Evolutionary conservation across 1,284 basidiomycete genomes (phyloP).

Genomic region (Cryptococcus wingfieldii): DNA sequence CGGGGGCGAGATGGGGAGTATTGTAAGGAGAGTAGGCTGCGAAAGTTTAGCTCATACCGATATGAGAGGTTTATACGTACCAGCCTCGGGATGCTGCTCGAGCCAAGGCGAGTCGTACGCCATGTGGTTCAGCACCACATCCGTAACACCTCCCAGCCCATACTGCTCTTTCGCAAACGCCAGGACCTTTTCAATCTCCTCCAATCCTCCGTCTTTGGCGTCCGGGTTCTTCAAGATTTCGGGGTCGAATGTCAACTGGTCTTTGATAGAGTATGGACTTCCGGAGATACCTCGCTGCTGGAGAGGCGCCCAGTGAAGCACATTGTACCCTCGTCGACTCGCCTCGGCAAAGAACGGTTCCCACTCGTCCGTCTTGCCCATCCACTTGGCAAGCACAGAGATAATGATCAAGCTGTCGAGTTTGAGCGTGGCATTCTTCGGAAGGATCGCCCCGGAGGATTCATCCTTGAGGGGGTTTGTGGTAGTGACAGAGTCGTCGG

Average conservation of each 20-base stretch:
- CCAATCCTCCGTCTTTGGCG: conserved; percentile 54
- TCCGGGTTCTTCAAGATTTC: conserved; percentile 59
- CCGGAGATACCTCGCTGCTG: conserved; percentile 82
- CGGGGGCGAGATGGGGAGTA: conserved; percentile 80
- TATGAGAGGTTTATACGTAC: conserved; percentile 48
- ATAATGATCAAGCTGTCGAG: conserved; percentile 80
- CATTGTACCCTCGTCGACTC: conserved; percentile 83
- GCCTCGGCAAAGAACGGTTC: conserved; percentile 72
- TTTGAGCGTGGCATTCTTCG: conserved; percentile 53
- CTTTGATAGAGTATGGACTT: conserved; percentile 85
- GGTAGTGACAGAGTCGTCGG: conserved; percentile 11
- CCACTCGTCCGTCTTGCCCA: conserved; percentile 78
- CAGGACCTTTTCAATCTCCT: conserved; percentile 56
- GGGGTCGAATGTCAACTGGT: conserved; percentile 76
- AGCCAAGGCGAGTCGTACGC: conserved; percentile 89
- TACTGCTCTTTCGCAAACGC: conserved; percentile 73
- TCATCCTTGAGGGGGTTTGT: conserved; percentile 51
- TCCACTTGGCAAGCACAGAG: conserved; percentile 92
- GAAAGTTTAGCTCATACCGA: neutral
- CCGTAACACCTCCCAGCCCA: conserved; percentile 80
- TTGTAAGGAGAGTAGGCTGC: conserved; percentile 82
- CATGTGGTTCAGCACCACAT: conserved; percentile 93
- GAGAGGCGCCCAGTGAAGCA: conserved; percentile 90
- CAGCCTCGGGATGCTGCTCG: conserved; percentile 87
- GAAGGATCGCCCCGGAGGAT: conserved; percentile 53